A percentile compares a stretch with the other conserved stretches of the same genome.
Evolutionary conservation across 2,329 filamentous ascomycete species (phyloP).

Genomic region (Curvularia verruculosa): DNA sequence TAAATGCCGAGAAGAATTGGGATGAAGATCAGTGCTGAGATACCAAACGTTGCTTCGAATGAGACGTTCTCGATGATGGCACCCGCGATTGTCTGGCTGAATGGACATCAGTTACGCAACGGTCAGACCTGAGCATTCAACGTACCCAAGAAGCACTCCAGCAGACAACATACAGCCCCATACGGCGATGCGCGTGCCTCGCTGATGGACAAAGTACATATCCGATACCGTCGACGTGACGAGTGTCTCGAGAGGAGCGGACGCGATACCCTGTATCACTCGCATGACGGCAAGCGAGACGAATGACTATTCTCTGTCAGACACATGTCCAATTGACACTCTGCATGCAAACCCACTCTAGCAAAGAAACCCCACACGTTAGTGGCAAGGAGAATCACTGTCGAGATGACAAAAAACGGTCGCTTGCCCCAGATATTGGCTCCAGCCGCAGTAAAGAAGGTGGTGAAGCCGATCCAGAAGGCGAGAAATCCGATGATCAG

Average conservation of each 20-base stretch:
- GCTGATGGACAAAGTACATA: conserved; percentile 85
- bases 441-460: conserved; percentile 52
- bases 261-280: conserved; percentile 82
- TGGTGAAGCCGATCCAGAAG: conserved; percentile 50
- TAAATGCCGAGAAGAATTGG: conserved; percentile 51
- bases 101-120: conserved; percentile 11
- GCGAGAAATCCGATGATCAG: conserved; percentile 48
- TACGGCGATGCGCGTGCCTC: conserved; percentile 85
- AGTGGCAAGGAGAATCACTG: conserved; percentile 43
- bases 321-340: neutral
- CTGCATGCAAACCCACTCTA: conserved; percentile 19
- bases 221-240: conserved; percentile 91
- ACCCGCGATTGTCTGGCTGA: conserved; percentile 54
- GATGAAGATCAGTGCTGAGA: conserved; percentile 53
- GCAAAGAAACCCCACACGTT: conserved; percentile 52
- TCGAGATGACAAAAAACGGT: conserved; percentile 48
- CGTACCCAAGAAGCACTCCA: conserved; percentile 51
- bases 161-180: conserved; percentile 48
- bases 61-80: conserved; percentile 49
- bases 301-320: conserved; percentile 38
- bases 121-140: conserved; percentile 30
- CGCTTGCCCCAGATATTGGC: conserved; percentile 50
- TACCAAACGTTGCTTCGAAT: conserved; percentile 53
- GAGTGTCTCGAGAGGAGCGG: conserved; percentile 87
- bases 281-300: conserved; percentile 59